Evolutionary conservation across 2,329 filamentous ascomycete species (phyloP), one percentile per base, ranked within the genome.

Genomic region (Calonectria pseudoreteaudii): DNA sequence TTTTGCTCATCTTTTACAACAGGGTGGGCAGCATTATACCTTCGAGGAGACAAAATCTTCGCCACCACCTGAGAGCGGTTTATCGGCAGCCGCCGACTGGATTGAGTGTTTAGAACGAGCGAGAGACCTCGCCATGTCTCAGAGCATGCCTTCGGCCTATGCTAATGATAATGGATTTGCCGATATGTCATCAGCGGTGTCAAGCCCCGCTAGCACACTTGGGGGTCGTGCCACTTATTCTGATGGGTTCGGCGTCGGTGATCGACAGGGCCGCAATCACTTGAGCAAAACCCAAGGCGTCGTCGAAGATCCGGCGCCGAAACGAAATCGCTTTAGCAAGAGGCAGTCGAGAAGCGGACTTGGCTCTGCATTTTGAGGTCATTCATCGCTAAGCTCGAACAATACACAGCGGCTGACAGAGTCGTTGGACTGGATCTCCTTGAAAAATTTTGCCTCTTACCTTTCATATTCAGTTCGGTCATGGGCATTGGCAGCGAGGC

Each of bases 271-370:
- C 62, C 88, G 91, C 69, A 89, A 89, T 75, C 90, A 91, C 78
- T 79, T 93, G 49, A 91, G 87, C 76, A 93, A 92, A 82, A 90
- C 87, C 74, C 91, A 92, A 79, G 87, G 86, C 53, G 89, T 86
- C 75, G 78, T 88, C 30, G 91, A 91, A 36, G 89, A 91, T 68
- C 82, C 87, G 49, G 80, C 85, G 23, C 81, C 87, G 16, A 92
- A 91, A 82, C 87, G 89, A 64, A 92, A 93, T 78, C 88, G 92
- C 64, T 98, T 98, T 85, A 98, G 95, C 86, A 97, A 97, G 86
- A 90, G 96, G 78, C 95, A 98, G 85, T 97, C 94, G 20, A 98
- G 97, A 86, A 98, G 95, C 83, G 96, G 96, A n/a, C 90, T 98
- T 64, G 95, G 95, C 34, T 94, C 96, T 64, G 94, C 95, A 66